phyloP scores from a whole-genome alignment of 2,329 filamentous ascomycete genomes.

The Diaporthe aspalathi region DNA sequence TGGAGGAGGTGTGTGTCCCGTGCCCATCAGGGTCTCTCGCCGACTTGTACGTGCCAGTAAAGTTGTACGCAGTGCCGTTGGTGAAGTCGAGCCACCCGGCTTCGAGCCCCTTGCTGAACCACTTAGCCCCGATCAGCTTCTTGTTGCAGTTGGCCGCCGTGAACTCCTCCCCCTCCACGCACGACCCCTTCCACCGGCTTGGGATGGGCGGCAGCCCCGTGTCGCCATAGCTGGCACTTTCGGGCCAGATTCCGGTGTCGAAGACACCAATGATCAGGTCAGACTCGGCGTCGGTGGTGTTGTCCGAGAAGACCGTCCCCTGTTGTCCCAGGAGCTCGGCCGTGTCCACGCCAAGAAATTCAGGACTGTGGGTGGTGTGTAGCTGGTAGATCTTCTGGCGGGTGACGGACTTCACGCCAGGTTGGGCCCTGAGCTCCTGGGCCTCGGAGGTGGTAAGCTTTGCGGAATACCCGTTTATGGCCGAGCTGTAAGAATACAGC shows the following conservation, averaged over 20 bases:
- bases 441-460: constrained; percentile 34
- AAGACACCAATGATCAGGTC: constrained; percentile 37
- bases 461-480: constrained; percentile 37
- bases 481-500: constrained; percentile 36
- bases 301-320: background rate
- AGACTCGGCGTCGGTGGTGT: constrained; percentile 12
- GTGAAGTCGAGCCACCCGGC: constrained; percentile 14
- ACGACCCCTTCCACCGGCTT: constrained; percentile 34
- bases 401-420: constrained; percentile 32
- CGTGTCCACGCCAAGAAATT: constrained; percentile 35
- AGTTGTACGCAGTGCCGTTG: constrained; percentile 18
- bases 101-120: constrained; percentile 36
- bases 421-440: constrained; percentile 23
- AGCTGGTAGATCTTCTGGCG: constrained; percentile 27
- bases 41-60: background rate
- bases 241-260: constrained; percentile 39
- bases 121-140: constrained; percentile 39
- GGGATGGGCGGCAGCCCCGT: constrained; percentile 35
- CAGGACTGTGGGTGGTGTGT: constrained; percentile 34
- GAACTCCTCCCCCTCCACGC: constrained; percentile 33
- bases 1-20: constrained; percentile 17
- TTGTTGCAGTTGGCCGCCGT: constrained; percentile 35
- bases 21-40: constrained; percentile 23
- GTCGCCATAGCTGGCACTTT: constrained; percentile 39
- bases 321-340: constrained; percentile 9